Evolutionary conservation across 2,329 filamentous ascomycete species (phyloP).

Genomic region (Dactylellina sp.): DNA sequence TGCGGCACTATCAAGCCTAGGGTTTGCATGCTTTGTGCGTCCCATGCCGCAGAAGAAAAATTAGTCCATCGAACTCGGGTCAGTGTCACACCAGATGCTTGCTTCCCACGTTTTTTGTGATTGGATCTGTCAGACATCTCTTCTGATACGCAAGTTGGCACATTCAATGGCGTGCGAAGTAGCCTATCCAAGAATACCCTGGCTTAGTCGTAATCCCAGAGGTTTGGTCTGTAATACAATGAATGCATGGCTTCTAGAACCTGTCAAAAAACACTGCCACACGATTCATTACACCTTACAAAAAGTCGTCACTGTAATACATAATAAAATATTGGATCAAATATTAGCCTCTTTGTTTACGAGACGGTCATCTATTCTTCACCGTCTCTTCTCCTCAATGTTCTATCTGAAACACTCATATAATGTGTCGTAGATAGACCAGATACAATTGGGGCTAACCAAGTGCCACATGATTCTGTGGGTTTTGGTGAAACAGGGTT

Average conservation of each 20-base stretch:
- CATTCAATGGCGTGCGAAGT: constrained; percentile 1
- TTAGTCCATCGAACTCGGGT: constrained; percentile 4
- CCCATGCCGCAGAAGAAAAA: constrained; percentile 20
- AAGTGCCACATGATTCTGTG: constrained; percentile 29
- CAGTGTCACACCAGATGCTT: constrained; percentile 34
- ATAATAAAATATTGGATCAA: neutral
- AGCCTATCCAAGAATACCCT: constrained; percentile 23
- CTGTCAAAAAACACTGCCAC: neutral
- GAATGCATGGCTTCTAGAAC: constrained; percentile 12
- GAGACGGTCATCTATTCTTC: constrained; percentile 41
- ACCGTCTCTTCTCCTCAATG: constrained; percentile 25
- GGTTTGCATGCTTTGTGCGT: neutral
- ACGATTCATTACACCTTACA: no score
- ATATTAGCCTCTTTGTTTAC: neutral
- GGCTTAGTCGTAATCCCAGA: constrained; percentile 31
- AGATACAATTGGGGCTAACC: constrained; percentile 25
- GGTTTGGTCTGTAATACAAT: constrained; percentile 28
- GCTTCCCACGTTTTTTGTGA: constrained; percentile 40
- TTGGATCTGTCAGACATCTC: no score
- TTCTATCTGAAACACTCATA: constrained; percentile 26
- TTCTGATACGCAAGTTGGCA: constrained; percentile 20
- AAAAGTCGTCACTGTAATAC: neutral
- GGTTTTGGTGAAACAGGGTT: constrained; percentile 9
- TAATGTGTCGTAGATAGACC: constrained; percentile 36
- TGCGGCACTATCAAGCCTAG: constrained; percentile 1